Percentiles rank a stretch among this genome's conserved stretches.
These are phyloP conservation scores for Colletotrichum nymphaeae DNA, from an alignment of 2,329 filamentous ascomycete species.

Conservation along the genomic window DNA sequence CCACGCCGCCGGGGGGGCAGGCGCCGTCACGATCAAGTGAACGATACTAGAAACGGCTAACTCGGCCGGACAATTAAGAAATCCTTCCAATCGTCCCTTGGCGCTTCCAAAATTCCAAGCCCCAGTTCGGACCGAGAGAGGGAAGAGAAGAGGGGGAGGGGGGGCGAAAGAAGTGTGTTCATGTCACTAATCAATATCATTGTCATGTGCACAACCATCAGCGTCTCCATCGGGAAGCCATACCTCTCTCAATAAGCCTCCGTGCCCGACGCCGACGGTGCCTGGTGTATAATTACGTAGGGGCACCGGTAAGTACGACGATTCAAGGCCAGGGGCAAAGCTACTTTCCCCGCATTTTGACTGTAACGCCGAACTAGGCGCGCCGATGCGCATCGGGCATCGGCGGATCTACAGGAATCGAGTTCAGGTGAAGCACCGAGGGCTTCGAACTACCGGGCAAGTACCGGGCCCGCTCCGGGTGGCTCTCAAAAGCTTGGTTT, in stretches of 20 bases:
- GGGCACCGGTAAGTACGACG: neutral
- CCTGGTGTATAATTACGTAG: neutral
- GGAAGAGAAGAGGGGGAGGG: neutral
- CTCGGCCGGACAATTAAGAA: slow-evolving; percentile 16
- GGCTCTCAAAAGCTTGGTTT: slow-evolving; percentile 10
- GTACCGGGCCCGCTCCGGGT: neutral
- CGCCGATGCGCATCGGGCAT: slow-evolving; percentile 22
- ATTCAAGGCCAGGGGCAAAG: neutral
- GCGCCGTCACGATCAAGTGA: neutral
- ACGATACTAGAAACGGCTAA: neutral
- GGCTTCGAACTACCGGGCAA: slow-evolving; percentile 1
- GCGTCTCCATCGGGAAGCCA: slow-evolving; percentile 3
- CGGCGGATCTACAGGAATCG: slow-evolving; percentile 25
- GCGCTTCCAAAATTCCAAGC: neutral
- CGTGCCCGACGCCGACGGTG: neutral
- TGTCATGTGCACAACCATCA: slow-evolving; percentile 9
- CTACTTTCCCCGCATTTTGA: slow-evolving; percentile 9
- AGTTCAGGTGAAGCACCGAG: neutral
- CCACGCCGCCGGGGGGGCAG: too few species aligned
- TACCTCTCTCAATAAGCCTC: neutral
- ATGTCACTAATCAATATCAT: neutral
- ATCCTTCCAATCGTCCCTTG: slow-evolving; percentile 23
- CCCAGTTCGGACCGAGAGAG: neutral
- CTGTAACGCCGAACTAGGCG: neutral
- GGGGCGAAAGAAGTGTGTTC: neutral